A percentile compares a stretch with the other conserved stretches of the same genome.
These are phyloP conservation scores for Holtermanniella nyarrowii DNA, from an alignment of 768 basidiomycete species.

Conservation along the genomic window DNA sequence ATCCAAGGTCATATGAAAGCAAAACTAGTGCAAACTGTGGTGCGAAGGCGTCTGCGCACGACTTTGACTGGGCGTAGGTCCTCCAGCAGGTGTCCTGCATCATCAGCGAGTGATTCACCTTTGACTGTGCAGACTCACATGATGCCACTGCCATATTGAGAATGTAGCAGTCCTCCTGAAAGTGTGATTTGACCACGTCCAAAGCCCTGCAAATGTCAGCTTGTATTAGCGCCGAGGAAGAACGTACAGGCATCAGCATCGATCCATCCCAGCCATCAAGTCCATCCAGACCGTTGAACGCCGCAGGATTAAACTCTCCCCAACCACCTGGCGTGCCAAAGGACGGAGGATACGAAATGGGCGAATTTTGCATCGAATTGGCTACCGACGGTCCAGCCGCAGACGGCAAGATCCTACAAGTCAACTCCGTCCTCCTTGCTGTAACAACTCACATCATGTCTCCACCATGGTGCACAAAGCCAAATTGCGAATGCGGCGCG, in stretches of 20 bases:
- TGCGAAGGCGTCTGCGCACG: not conserved
- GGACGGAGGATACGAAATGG: conserved; percentile 5
- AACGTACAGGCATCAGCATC: conserved; percentile 26
- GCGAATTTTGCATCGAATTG: conserved; percentile 21
- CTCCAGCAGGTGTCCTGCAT: not conserved
- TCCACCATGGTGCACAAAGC: conserved; percentile 32
- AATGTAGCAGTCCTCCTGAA: conserved; percentile 28
- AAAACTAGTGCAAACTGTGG: not conserved
- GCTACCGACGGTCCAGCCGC: conserved; percentile 26
- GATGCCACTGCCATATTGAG: conserved; percentile 33
- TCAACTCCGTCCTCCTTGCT: not conserved
- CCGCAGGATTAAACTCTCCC: conserved; percentile 32
- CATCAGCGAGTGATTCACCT: not conserved
- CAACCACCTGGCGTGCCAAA: conserved; percentile 16
- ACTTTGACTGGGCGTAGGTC: not conserved
- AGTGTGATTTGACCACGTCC: conserved; percentile 31
- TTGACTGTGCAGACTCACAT: conserved; percentile 27
- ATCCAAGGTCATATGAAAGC: no score
- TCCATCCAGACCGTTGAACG: conserved; percentile 29
- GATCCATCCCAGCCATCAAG: conserved; percentile 37
- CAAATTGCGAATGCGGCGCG: conserved; percentile 29
- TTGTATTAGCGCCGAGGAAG: no score
- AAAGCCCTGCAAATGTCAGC: conserved; percentile 22
- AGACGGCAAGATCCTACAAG: conserved; percentile 28
- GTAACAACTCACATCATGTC: conserved; percentile 32